These are phyloP conservation scores for Pichia gijzeniarum DNA, from an alignment of 805 yeast genomes.

Conservation along the genomic window DNA sequence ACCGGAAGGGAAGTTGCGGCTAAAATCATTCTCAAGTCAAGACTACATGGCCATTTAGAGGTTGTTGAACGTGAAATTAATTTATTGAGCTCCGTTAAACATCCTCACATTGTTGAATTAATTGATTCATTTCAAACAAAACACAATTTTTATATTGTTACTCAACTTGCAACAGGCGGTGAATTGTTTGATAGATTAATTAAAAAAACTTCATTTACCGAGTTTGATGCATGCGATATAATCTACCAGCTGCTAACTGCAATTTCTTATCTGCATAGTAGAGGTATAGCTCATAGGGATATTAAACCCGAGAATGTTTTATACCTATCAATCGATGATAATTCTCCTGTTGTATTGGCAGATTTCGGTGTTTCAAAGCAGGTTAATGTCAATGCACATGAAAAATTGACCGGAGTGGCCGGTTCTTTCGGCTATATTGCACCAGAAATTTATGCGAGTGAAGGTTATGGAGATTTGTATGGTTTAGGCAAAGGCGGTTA, in stretches of 20 bases:
- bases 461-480: conserved; percentile 33
- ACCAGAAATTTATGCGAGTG: conserved; percentile 78
- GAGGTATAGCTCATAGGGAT: conserved; percentile 86
- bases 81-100: conserved; percentile 59
- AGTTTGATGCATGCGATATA: conserved; percentile 74
- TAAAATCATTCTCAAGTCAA: conserved; percentile 81
- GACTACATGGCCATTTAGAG: conserved; percentile 58
- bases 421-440: conserved; percentile 97
- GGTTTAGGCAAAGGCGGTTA: conserved; percentile 55
- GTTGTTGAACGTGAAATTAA: conserved; percentile 74
- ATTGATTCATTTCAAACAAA: conserved; percentile 90
- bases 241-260: conserved; percentile 73
- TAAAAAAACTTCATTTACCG: conserved; percentile 77
- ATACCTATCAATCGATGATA: conserved; percentile 53
- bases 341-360: conserved; percentile 77
- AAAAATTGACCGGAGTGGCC: conserved; percentile 29
- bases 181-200: conserved; percentile 87
- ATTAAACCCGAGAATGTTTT: conserved; percentile 90
- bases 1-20: conserved; percentile 74
- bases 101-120: conserved; percentile 85
- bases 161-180: conserved; percentile 94
- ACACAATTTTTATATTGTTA: conserved; percentile 88
- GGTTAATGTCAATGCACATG: conserved; percentile 29
- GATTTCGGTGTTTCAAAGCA: conserved; percentile 94
- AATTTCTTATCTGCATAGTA: conserved; percentile 65